Base-by-base conservation (phyloP, 192 early-diverging fungal genomes). In the Helicostylum pulchrum region DNA sequence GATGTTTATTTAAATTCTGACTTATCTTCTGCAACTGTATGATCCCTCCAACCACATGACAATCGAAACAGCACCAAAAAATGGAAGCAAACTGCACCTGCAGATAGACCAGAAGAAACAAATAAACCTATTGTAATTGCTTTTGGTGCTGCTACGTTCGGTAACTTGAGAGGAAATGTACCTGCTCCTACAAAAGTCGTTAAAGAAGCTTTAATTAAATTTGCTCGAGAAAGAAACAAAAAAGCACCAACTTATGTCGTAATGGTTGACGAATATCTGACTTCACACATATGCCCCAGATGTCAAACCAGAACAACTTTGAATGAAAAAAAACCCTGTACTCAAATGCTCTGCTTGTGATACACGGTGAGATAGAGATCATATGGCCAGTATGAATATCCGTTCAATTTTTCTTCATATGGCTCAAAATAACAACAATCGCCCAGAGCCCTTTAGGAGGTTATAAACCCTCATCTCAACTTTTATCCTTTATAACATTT, bases 381-480 rank as follows among this genome's bases (percentile, higher is more conserved):
- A 50, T 20, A 50, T 50, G 48, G 9, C 17, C n/a, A 50, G 48
- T 50, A 14, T 50, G 6, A 50, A 54, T 54, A 54, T 36, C 8
- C 9, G 53, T 31, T 34, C 53, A 0, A n/a, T 54, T 4, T 36
- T 54, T 32, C 1, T 54, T 6, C 10, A 54, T 36, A 36, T 54
- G 14, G 53, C 53, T n/a, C 26, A n/a, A n/a, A n/a, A n/a, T n/a
- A n/a, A n/a, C n/a, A n/a, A n/a, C n/a, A n/a, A n/a, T n/a, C n/a
- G n/a, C n/a, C n/a, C n/a, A n/a, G n/a, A n/a, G n/a, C n/a, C n/a
- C n/a, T n/a, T n/a, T n/a, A n/a, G n/a, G n/a, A n/a, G n/a, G n/a
- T n/a, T n/a, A n/a, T n/a, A n/a, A n/a, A n/a, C n/a, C n/a, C n/a
- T n/a, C n/a, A n/a, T n/a, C n/a, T n/a, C n/a, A n/a, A n/a, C n/a